phyloP scores from a whole-genome alignment of 148 eudicot species.

The Nepenthes gracilis region DNA sequence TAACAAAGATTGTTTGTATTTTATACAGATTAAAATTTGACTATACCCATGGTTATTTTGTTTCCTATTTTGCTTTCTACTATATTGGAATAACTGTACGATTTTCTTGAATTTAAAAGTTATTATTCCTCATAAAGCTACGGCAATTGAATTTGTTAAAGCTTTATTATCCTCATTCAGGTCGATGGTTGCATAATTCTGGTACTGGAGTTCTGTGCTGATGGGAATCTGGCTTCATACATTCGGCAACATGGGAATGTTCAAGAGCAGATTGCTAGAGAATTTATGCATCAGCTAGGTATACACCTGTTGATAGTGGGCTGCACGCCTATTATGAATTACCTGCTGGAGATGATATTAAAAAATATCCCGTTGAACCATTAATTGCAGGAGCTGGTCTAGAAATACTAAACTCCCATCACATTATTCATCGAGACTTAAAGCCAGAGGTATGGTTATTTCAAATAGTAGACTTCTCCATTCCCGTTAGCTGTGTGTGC shows the following conservation, averaged over 20 bases:
- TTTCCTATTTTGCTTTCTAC: too few species aligned
- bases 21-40: too few species aligned
- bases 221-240: slow-evolving; percentile 38
- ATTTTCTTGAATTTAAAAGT: too few species aligned
- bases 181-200: slow-evolving; percentile 23
- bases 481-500: too few species aligned
- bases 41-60: too few species aligned
- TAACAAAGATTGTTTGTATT: too few species aligned
- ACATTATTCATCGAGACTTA: slow-evolving; percentile 35
- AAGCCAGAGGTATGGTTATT: slow-evolving; percentile 30
- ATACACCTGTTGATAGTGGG: not conserved
- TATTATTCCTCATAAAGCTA: too few species aligned
- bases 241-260: slow-evolving; percentile 29
- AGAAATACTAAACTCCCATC: slow-evolving; percentile 20
- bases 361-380: not conserved
- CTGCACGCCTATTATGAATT: too few species aligned
- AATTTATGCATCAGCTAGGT: slow-evolving; percentile 38
- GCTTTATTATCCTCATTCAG: slow-evolving; percentile 12
- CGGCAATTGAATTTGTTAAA: too few species aligned
- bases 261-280: slow-evolving; percentile 24
- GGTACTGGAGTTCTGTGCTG: slow-evolving; percentile 42
- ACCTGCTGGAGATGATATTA: too few species aligned
- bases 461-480: not conserved
- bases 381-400: slow-evolving; percentile 36
- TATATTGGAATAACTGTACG: too few species aligned